Conservation (phyloP, 139 green algal genomes). For the Tetradesmus lagerheimii region DNA sequence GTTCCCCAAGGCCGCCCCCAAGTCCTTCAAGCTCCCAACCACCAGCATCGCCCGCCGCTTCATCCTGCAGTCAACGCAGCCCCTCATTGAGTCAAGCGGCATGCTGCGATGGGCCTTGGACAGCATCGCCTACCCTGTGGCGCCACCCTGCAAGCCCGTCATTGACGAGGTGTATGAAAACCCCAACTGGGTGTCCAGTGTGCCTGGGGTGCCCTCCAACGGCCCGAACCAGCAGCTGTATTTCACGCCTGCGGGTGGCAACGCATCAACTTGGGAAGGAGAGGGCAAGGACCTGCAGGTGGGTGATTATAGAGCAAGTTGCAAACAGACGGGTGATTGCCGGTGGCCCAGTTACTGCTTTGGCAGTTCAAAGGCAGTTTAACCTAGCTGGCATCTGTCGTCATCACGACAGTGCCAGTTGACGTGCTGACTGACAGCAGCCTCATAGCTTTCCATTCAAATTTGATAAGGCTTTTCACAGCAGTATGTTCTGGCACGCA, state of each 20-base stretch:
- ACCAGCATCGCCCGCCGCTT: constrained; percentile 39
- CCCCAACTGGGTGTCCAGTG: constrained; percentile 5
- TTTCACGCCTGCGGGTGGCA: constrained; percentile 13
- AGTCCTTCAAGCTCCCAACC: constrained; percentile 14
- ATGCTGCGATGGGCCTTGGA: constrained; percentile 62
- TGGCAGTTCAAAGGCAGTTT: too few species aligned
- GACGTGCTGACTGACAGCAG: too few species aligned
- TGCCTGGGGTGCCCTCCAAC: neutral
- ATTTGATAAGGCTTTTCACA: too few species aligned
- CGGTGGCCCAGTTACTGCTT: too few species aligned
- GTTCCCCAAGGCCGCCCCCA: neutral
- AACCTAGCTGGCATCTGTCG: too few species aligned
- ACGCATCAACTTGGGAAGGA: neutral
- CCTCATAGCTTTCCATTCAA: too few species aligned
- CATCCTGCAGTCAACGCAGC: constrained; percentile 57
- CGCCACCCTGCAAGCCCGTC: constrained; percentile 56
- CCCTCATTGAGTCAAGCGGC: constrained; percentile 52
- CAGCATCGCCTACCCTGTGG: constrained; percentile 54
- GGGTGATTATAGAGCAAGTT: neutral
- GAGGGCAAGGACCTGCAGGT: neutral
- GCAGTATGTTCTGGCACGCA: too few species aligned
- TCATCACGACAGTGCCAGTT: too few species aligned
- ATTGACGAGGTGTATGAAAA: constrained; percentile 37
- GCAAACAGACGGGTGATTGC: neutral
- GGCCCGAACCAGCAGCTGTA: neutral